Evolutionary conservation across 2,329 filamentous ascomycete species (phyloP), one percentile per base, ranked within the genome.

Genomic region (Alternaria triticina): DNA sequence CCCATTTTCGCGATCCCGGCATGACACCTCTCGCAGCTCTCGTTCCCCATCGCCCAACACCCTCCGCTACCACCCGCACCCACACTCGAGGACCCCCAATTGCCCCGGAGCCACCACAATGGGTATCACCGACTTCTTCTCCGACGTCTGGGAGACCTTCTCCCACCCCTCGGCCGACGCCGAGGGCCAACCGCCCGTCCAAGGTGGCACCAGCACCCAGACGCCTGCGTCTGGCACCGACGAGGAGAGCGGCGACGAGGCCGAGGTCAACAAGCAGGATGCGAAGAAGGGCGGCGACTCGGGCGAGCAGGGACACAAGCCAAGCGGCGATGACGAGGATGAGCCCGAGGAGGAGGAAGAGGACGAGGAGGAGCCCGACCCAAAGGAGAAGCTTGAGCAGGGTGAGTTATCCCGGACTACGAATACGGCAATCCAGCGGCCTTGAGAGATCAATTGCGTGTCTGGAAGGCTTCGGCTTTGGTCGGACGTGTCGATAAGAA

Each of bases 341-440:
- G 90, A 91, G 33, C 90, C 91, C 36, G 90, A 93, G 20, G 92
- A 94, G 64, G 92, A 96, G 56, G 92, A 95, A 67, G 91, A 94
- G 65, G 90, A 93, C 66, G 91, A 94, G 69, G 92, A 96, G 84
- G 84, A 88, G 67, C 89, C 91, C 73, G 95, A 98, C 81, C 89
- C 91, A 74, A 96, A 97, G 88, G 92, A 94, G 67, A 88, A 88
- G 82, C 83, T 98, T 67, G 92, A 97, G 84, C 93, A 97, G 88
- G 94, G 96, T 98, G 83, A 87, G 93, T 90, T 56, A 36, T 46
- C 57, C 43, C 54, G 13, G 54, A 55, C n/a, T 5, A 36, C 43
- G 17, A 30, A 40, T 22, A n/a, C 45, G 11, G 13, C 28, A 20
- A 5, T 23, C 25, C n/a, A 3, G 12, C 6, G 12, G n/a, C 49